Base-by-base conservation (phyloP, 23 red algal genomes). In the Porphyridium purpureum region DNA sequence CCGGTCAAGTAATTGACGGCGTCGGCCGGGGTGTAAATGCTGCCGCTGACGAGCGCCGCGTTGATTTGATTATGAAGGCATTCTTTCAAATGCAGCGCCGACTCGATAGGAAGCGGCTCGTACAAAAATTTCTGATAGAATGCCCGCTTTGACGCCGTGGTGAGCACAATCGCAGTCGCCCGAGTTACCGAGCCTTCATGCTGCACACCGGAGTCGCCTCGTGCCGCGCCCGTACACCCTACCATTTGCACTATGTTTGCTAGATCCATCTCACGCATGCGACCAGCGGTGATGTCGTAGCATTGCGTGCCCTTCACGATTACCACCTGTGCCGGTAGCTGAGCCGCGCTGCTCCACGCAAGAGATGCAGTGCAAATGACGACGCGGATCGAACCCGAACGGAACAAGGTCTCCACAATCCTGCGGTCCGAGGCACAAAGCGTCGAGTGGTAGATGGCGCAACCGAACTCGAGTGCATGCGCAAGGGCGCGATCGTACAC, bases 331-430 rank as follows among this genome's bases (percentile, higher is more conserved):
- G 51, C 49, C 20, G 62, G 52, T 27, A 75, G 46, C 20, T 44
- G 35, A 1, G 61, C 30, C 19, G 46, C 22, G 26, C 29, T 33
- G 17, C 87, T 77, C 90, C 90, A 98, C 2, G 90, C 90, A 7
- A 98, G 47, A 0, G 90, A 86, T 31, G 80, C 81, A 15, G 90
- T 98, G 22, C 69, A 83, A 29, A 98, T 65, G 47, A 98, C 44
- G 30, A 85, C 74, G 4, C 72, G 66, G 35, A 98, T 57, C 28
- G 76, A 68, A 8, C 72, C 78, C 7, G 41, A 34, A 17, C 62
- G 62, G 59, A 98, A 98, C 15, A 85, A 49, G 9, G 60, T 56
- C 65, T 98, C 90, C 4, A 98, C 72, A 27, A 76, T 25, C 20
- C 66, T 57, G 29, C 90, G 53, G 56, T 85, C 80, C 27, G 34